Evolutionary conservation across 2,329 filamentous ascomycete species (phyloP).

Genomic region (Tolypocladium nubicola): DNA sequence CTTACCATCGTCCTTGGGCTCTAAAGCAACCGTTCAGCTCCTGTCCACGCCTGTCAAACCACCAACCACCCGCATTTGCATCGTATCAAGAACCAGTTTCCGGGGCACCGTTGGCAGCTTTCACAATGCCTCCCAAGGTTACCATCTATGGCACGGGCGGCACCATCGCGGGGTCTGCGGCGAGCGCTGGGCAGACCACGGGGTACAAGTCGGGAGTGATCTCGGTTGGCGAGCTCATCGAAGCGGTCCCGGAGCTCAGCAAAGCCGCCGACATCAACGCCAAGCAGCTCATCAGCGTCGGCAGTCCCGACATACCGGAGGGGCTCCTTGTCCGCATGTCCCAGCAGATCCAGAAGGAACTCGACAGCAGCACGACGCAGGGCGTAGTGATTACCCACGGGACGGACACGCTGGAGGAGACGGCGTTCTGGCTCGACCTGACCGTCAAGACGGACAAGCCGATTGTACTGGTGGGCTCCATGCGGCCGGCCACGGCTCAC

Average conservation of each 20-base stretch:
- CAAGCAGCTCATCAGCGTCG: slow-evolving; percentile 40
- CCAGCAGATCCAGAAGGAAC: slow-evolving; percentile 34
- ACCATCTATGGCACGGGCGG: slow-evolving; percentile 48
- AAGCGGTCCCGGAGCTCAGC: slow-evolving; percentile 42
- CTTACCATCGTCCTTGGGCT: neutral
- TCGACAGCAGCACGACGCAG: slow-evolving; percentile 26
- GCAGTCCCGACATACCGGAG: slow-evolving; percentile 35
- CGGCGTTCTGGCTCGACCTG: slow-evolving; percentile 51
- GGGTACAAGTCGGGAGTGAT: slow-evolving; percentile 32
- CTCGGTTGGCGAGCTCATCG: slow-evolving; percentile 38
- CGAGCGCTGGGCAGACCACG: slow-evolving; percentile 33
- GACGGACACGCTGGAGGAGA: slow-evolving; percentile 55
- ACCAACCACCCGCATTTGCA: neutral
- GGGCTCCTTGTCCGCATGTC: slow-evolving; percentile 36
- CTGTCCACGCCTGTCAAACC: neutral
- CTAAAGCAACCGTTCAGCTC: neutral
- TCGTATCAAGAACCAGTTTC: neutral
- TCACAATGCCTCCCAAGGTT: slow-evolving; percentile 30
- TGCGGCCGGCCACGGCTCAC: slow-evolving; percentile 52
- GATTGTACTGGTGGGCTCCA: slow-evolving; percentile 49
- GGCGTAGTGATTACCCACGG: slow-evolving; percentile 53
- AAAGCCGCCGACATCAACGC: slow-evolving; percentile 44
- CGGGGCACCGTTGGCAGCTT: neutral
- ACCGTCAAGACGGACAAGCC: slow-evolving; percentile 47
- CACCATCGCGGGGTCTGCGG: slow-evolving; percentile 45